Conservation (phyloP, 768 basidiomycete genomes). For the Mycena leptocephala region DNA sequence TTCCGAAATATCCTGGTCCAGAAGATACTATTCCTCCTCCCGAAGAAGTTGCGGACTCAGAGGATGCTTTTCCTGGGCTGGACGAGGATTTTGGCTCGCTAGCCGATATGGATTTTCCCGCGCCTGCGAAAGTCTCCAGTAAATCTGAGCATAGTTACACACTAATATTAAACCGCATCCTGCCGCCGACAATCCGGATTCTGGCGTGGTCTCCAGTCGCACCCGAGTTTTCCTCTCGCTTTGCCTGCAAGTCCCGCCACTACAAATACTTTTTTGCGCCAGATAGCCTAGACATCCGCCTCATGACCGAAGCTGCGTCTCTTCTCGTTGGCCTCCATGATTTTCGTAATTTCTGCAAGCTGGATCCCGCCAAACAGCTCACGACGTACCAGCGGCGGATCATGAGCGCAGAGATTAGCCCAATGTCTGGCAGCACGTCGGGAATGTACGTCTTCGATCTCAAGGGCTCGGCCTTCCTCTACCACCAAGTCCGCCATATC, state of each 20-base stretch:
- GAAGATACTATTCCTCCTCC: constrained; percentile 10
- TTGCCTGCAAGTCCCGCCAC: constrained; percentile 89
- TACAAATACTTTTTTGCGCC: constrained; percentile 98
- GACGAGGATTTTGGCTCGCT: constrained; percentile 58
- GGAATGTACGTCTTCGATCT: constrained; percentile 86
- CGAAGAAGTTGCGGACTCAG: constrained; percentile 19
- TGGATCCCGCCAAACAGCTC: constrained; percentile 94
- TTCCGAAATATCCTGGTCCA: not conserved
- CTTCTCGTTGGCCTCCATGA: constrained; percentile 92
- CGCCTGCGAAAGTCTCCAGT: constrained; percentile 33
- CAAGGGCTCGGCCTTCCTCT: constrained; percentile 90
- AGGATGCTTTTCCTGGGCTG: constrained; percentile 40
- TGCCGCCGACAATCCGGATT: constrained; percentile 92
- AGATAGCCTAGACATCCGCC: constrained; percentile 74
- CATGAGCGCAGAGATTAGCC: constrained; percentile 74
- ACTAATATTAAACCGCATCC: constrained; percentile 85
- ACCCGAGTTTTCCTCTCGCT: constrained; percentile 87
- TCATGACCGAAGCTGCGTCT: constrained; percentile 84
- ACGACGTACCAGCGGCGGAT: constrained; percentile 83
- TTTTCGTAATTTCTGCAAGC: constrained; percentile 95
- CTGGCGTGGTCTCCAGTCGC: constrained; percentile 95
- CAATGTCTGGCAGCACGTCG: constrained; percentile 51
- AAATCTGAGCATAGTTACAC: constrained; percentile 82
- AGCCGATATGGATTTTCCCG: constrained; percentile 44
- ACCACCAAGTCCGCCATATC: constrained; percentile 97